Evolutionary conservation across 768 basidiomycete genomes (phyloP).

Genomic region (Rhizopogon roseolus): DNA sequence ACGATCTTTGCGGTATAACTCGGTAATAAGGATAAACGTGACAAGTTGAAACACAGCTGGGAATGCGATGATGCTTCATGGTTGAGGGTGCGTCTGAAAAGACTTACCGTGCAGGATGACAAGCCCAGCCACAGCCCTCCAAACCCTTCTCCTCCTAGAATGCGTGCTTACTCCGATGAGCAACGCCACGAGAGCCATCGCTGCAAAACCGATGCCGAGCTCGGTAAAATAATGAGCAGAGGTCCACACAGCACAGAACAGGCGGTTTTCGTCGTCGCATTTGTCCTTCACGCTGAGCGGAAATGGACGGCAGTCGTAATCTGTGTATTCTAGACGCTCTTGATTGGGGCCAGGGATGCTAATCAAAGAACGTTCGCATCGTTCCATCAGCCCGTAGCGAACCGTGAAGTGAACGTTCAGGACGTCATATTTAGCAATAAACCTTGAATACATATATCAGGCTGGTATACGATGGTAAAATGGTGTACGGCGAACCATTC

Average conservation of each 20-base stretch:
- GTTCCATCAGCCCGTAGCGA: constrained; percentile 54
- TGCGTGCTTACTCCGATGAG: constrained; percentile 68
- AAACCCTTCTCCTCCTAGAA: constrained; percentile 69
- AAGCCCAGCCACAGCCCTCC: constrained; percentile 68
- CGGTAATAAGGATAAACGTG: constrained; percentile 60
- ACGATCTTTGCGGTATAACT: constrained; percentile 43
- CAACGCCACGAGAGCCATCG: constrained; percentile 51
- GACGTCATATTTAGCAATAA: constrained; percentile 37
- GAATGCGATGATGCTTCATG: background rate
- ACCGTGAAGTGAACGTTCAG: constrained; percentile 43
- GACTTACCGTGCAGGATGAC: constrained; percentile 53
- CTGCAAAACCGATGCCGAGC: constrained; percentile 60
- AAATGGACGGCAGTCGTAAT: constrained; percentile 62
- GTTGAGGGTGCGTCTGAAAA: background rate
- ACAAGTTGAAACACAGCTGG: constrained; percentile 56
- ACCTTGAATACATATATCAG: constrained; percentile 31
- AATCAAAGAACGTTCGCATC: constrained; percentile 50
- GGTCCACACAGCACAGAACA: constrained; percentile 65
- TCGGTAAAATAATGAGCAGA: constrained; percentile 67
- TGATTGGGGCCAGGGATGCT: constrained; percentile 44
- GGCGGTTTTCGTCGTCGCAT: constrained; percentile 48
- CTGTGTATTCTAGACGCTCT: constrained; percentile 43
- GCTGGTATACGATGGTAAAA: constrained; percentile 11
- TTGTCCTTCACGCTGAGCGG: constrained; percentile 46
- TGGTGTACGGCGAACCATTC: constrained; percentile 53